Evolutionary conservation across 768 basidiomycete species (phyloP), one percentile per base, ranked within the genome.

Genomic region (Tricholomella constricta): DNA sequence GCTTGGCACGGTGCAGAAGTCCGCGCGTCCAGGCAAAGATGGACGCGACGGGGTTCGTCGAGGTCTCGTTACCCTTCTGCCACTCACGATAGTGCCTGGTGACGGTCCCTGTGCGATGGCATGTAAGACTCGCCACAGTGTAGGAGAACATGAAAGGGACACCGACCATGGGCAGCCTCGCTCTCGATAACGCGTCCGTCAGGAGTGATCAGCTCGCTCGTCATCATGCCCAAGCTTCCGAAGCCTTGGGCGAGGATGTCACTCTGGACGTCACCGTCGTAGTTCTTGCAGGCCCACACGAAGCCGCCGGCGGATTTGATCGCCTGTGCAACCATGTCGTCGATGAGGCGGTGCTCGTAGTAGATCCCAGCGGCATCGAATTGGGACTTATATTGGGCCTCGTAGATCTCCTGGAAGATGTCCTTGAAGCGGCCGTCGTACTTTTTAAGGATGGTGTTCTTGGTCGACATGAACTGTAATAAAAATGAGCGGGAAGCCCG

Each of bases 401-500:
- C 91, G 69, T 93, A 99, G 63, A 98, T 87, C 64, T 97, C 94
- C 70, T 98, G 86, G 86, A 99, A 97, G 67, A 96, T 94, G 64
- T 99, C 97, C 79, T 99, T 99, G 84, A 98, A 99, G 26, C 95
- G 84, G 38, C 97, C 97, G 65, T 98, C 97, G 70, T 99, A 99
- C 68, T 88, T 94, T 78, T 99, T 96, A 66, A 96, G 66, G 72
- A 96, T 95, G 20, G 93, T 96, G 74, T 96, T 98, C 78, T 99
- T 98, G 36, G 96, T 98, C 10, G 92, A 94, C 90, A 98, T 84
- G 80, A 95, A 98, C 85, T 91, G 47, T 19, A 22, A 42, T 19
- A 12, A 35, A n/a, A 46, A 48, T 9, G 26, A 22, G 51, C 8
- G 57, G 34, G 3, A n/a, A 22, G 19, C 22, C 17, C 31, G 1